A percentile compares a stretch with the other conserved stretches of the same genome.
phyloP scores from a whole-genome alignment of 768 basidiomycete species.

The Rhizopogon vulgaris region DNA sequence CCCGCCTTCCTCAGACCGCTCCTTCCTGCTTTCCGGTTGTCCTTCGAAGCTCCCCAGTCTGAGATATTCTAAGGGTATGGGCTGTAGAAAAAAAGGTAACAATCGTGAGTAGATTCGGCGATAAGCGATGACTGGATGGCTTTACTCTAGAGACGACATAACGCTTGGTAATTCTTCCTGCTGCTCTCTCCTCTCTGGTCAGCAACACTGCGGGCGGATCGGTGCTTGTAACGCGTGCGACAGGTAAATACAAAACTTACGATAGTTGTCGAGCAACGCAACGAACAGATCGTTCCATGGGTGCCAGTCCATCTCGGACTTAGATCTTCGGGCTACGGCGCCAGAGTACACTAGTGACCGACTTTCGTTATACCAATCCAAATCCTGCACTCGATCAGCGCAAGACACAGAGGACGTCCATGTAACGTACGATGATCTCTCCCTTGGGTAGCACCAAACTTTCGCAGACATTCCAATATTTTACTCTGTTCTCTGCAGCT shows the following conservation, averaged over 20 bases:
- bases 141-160: constrained; percentile 63
- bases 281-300: constrained; percentile 68
- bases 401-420: neutral
- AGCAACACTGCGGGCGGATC: constrained; percentile 29
- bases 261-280: constrained; percentile 70
- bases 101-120: neutral
- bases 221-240: neutral
- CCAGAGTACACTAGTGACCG: constrained; percentile 68
- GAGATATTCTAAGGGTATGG: constrained; percentile 76
- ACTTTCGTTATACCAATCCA: constrained; percentile 75
- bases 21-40: constrained; percentile 57
- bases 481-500: constrained; percentile 87
- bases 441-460: constrained; percentile 68
- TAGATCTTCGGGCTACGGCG: constrained; percentile 51
- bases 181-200: constrained; percentile 51
- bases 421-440: constrained; percentile 68
- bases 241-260: constrained; percentile 35
- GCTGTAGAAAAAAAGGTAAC: constrained; percentile 36
- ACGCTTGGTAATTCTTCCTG: constrained; percentile 43
- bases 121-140: constrained; percentile 1
- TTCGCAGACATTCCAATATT: constrained; percentile 78
- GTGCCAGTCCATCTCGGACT: constrained; percentile 60
- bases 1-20: constrained; percentile 51
- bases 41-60: constrained; percentile 59
- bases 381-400: constrained; percentile 39